Evolutionary conservation across 441 rosid genomes (phyloP), one percentile per base, ranked within the genome.

Genomic region (Euphorbia schlechtendalii): DNA sequence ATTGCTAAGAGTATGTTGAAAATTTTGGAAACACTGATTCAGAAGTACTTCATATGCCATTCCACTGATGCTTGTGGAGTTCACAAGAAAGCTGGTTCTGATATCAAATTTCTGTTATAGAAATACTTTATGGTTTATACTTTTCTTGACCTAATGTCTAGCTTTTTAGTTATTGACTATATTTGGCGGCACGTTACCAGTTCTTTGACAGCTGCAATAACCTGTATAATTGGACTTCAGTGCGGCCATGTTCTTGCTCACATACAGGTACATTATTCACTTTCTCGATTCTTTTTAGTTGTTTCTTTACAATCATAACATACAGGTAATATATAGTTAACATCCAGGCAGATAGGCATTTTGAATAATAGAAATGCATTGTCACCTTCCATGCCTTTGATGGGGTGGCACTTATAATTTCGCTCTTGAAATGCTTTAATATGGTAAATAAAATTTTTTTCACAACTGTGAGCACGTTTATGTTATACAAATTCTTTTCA

Each of bases 151-250:
- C 53, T n/a, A 1, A 4, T 41, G 40, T 38, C 54, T 28, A 15
- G 41, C 21, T 25, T 12, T 60, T 52, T 21, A 49, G 25, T 38
- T 20, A 43, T 51, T 38, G 30, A 15, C 41, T 55, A 1, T 17
- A 43, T 22, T 54, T 41, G 15, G 36, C 22, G 27, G 40, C 27
- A 38, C 3, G 28, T 18, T 48, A n/a, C 27, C 72, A 75, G 78
- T 64, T 75, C 75, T 53, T 53, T 71, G 56, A 71, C 75, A 40
- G 73, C 73, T 46, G 70, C 73, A 75, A 64, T 71, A 8, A 65
- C 78, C 8, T 63, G 73, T 75, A 63, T 75, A 49, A 56, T 75
- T 61, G 78, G 78, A 41, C 78, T 75, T 61, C 78, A 75, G 17
- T 75, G 53, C 13, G 78, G 78, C 13, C 78, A 75, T 40, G 43